Evolutionary conservation across 306 rosid genomes (phyloP), one percentile per base, ranked within the genome.

Genomic region (Quercus suber): DNA sequence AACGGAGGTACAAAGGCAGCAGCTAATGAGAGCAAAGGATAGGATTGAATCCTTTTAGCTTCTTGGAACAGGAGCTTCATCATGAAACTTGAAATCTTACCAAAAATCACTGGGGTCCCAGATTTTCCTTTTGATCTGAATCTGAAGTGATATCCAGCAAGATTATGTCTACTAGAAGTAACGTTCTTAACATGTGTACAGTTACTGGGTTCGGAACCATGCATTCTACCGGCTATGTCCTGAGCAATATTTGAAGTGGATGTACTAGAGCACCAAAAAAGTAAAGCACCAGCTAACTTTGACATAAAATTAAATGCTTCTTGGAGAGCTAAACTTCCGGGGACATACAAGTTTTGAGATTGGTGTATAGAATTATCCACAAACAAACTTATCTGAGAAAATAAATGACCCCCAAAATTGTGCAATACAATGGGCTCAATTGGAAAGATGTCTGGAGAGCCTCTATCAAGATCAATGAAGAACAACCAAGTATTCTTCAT

Each of bases 1-100:
- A 93, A 78, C 21, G 99, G 98, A 6, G 97, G 91, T 14, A 90
- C 87, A 85, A 93, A 80, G 23, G 90, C 97, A 3, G 97, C 90
- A 61, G 94, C 96, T 8, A 95, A 73, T 0, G 93, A 87, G 20
- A 91, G 84, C 79, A 89, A 57, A 82, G 94, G 89, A 69, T 67
- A 79, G 1, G 91, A 84, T 37, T 84, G 90, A 61, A 89, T 68
- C 82, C 79, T 85, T 69, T 82, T 86, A 35, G 89, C 88, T 82
- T 93, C 97, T 71, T 86, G 82, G 82, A 83, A 85, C 13, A 89
- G 25, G 73, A 93, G 58, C 71, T 79, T 86, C 81, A 72, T 79
- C 2, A 79, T 72, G 23, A 83, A 88, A 82, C 82, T 83, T 20
- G 93, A 85, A 65, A 91, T 75, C 86, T 90, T 93, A 21, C 86